These are phyloP conservation scores for Phialophora macrospora DNA, from an alignment of 2,329 filamentous ascomycete genomes.

Conservation along the genomic window DNA sequence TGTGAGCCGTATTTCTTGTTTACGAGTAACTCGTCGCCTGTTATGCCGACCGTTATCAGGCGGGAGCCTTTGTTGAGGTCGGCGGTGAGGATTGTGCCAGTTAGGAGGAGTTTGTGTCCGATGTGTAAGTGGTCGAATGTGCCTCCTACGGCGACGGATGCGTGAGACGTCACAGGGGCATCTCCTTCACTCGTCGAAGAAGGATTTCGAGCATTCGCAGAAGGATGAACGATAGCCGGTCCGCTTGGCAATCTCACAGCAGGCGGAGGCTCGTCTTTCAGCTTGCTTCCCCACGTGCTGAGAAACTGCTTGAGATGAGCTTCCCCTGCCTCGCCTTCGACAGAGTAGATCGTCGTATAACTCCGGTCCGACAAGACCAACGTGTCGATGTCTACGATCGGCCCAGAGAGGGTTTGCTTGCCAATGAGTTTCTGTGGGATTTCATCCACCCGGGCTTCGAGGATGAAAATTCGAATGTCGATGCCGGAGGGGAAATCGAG, in stretches of 20 bases:
- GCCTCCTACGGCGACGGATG: constrained; percentile 79
- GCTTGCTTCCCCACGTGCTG: constrained; percentile 30
- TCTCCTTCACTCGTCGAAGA: constrained; percentile 9
- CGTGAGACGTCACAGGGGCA: constrained; percentile 49
- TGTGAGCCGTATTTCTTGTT: constrained; percentile 87
- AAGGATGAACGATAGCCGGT: constrained; percentile 22
- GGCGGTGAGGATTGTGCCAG: constrained; percentile 78
- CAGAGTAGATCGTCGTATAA: constrained; percentile 31
- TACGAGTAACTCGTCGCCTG: constrained; percentile 80
- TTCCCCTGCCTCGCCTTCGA: constrained; percentile 50
- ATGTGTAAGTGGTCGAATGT: constrained; percentile 97
- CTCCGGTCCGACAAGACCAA: constrained; percentile 49
- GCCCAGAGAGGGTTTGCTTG: constrained; percentile 46
- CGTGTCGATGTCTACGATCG: constrained; percentile 56
- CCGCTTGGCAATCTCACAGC: constrained; percentile 31
- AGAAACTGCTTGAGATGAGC: constrained; percentile 48
- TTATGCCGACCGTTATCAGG: constrained; percentile 78
- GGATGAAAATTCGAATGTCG: constrained; percentile 74
- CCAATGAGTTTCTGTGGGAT: constrained; percentile 15
- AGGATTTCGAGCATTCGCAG: background rate
- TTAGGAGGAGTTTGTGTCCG: constrained; percentile 93
- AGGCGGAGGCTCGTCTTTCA: constrained; percentile 24
- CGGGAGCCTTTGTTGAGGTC: constrained; percentile 44
- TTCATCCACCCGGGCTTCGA: constrained; percentile 48
- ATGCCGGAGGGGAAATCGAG: constrained; percentile 71